Base-by-base conservation (phyloP, 768 basidiomycete genomes). In the Butyriboletus loyo region DNA sequence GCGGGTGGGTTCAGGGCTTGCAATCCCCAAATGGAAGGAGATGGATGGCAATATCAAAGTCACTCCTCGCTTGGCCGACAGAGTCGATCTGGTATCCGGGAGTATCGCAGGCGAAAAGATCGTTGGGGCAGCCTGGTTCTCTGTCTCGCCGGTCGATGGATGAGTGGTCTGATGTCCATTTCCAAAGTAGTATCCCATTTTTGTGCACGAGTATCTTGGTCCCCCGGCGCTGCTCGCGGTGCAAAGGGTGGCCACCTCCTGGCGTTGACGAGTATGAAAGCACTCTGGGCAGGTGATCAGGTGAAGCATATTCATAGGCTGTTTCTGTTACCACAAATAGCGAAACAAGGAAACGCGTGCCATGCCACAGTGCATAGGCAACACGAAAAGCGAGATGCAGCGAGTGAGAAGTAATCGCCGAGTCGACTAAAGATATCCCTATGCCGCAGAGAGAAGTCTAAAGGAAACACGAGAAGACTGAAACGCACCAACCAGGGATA, bases 81-180 rank as follows among this genome's bases (percentile, higher is more conserved):
- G 32, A 80, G 70, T 58, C 77, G 67, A 50, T 79, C 77, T 15
- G 78, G 78, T 54, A 80, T 79, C 13, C 77, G 74, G 36, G 78
- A 80, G 44, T 72, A 59, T 40, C 73, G 72, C 52, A 53, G 61
- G 24, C 63, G 59, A 45, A 58, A 30, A 13, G 55, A 30, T 45
- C 42, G 62, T 40, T 40, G 53, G 30, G 49, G 10, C 17, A 45
- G 21, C 37, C 51, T 42, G 8, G 24, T 17, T 25, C 44, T 48
- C 5, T 43, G 35, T 50, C 54, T 55, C 30, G 14, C 42, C 3
- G 25, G 39, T 49, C 27, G 44, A n/a, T 56, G 30, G 37, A 31
- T 22, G 50, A 13, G 35, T 14, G 52, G 43, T 27, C 56, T 63
- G 28, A 31, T 35, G 8, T 58, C 60, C 36, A 17, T 39, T 13